Base-by-base conservation (phyloP, 768 basidiomycete genomes). In the Rhizopogon roseolus region DNA sequence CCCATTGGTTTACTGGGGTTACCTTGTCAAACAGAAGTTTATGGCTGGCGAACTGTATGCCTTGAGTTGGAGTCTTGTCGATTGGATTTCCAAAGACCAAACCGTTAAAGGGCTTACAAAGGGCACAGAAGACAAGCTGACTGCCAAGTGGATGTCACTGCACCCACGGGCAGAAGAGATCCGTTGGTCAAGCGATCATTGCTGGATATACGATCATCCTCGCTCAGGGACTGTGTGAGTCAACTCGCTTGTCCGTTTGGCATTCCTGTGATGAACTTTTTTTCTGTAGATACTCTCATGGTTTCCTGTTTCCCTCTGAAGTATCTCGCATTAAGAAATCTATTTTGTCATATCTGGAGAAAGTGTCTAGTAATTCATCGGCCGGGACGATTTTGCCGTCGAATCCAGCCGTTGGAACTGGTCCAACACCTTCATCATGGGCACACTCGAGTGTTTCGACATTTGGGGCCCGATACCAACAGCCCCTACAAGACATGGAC, bases 201-300 rank as follows among this genome's bases (percentile, higher is more conserved):
- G 96, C 70, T 96, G 93, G 91, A 92, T 99, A 59, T 98, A 99
- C 70, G 95, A 99, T 66, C 96, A 98, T 71, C 96, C 96, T 2
- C 86, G 93, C 46, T 85, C 90, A 14, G 88, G 90, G 45, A 97
- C 95, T 17, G 94, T 96, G 85, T 94, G 75, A 64, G 90, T 25
- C 49, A 28, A 43, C 36, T 34, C 36, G 52, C 39, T 27, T 17
- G 28, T 37, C 17, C 36, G 22, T 56, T 34, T 32, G 37, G 22
- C 22, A 45, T 59, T 44, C 52, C 51, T 41, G 6, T 52, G 45
- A 48, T 55, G 19, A 58, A 58, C 25, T 16, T 50, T 53, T 16
- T 50, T 53, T 9, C 6, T n/a, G 10, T 62, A 93, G 91, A 10
- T 96, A 98, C 66, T 84, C 93, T 6, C 96, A 97, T 70, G 96